phyloP scores from a whole-genome alignment of 306 rosid species.

The Acacia crassicarpa region DNA sequence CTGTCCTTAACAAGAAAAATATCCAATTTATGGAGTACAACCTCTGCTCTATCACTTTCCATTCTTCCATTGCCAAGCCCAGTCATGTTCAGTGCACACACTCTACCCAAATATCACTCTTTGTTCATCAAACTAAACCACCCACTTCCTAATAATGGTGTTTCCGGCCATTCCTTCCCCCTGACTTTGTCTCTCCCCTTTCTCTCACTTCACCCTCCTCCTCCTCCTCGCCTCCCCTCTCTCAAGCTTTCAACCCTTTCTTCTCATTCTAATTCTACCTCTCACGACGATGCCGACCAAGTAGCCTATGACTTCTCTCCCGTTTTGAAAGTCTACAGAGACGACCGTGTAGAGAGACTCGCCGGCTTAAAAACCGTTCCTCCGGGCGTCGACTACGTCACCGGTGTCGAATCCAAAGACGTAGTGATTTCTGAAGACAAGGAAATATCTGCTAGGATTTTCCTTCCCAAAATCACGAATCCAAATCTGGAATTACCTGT shows the following conservation, averaged over 20 bases:
- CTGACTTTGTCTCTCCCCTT: constrained; percentile 13
- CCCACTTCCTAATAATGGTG: background rate
- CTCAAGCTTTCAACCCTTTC: no score
- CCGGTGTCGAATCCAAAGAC: constrained; percentile 68
- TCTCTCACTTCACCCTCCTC: background rate
- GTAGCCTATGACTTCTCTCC: constrained; percentile 52
- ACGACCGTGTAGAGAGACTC: constrained; percentile 53
- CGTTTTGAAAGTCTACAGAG: constrained; percentile 56
- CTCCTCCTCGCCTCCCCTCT: no score
- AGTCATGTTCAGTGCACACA: background rate
- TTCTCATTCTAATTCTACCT: background rate
- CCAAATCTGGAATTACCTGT: background rate
- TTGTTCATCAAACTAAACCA: background rate
- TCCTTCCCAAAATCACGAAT: constrained; percentile 41
- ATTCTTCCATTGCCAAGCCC: background rate
- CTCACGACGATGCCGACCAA: constrained; percentile 5
- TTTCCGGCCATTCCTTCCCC: constrained; percentile 12
- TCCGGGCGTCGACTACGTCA: constrained; percentile 43
- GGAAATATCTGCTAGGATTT: constrained; percentile 56
- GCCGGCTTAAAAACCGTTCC: constrained; percentile 43
- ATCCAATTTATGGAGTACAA: constrained; percentile 34
- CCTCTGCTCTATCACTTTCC: background rate
- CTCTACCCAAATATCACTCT: background rate
- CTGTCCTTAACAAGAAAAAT: no score
- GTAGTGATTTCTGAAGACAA: constrained; percentile 53